Evolutionary conservation across 1,139 yeast genomes (phyloP).

Genomic region (Citeromyces siamensis): DNA sequence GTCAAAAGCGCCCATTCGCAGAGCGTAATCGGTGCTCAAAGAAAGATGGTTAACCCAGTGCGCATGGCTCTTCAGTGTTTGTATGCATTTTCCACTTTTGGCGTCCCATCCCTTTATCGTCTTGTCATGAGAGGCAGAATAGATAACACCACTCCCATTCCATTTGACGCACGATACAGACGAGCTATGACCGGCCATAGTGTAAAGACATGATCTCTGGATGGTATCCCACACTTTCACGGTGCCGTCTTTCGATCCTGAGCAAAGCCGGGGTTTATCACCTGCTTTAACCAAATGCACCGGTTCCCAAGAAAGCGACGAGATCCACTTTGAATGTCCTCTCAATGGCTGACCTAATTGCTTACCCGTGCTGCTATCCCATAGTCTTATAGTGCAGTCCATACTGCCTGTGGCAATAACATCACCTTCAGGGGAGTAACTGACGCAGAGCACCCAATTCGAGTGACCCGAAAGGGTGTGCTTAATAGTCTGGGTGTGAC

Average conservation of each 20-base stretch:
- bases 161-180: conserved; percentile 92
- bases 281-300: conserved; percentile 63
- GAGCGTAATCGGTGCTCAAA: conserved; percentile 78
- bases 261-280: conserved; percentile 59
- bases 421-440: conserved; percentile 89
- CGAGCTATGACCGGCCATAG: conserved; percentile 81
- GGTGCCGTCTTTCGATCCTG: conserved; percentile 90
- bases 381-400: conserved; percentile 81
- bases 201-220: conserved; percentile 51
- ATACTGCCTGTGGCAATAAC: conserved; percentile 92
- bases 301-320: conserved; percentile 92
- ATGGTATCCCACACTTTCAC: conserved; percentile 84
- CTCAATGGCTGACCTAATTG: conserved; percentile 59
- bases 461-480: conserved; percentile 74
- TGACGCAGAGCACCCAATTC: conserved; percentile 91
- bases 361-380: conserved; percentile 75
- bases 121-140: conserved; percentile 91
- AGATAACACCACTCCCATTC: conserved; percentile 84
- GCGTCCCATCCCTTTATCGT: conserved; percentile 90
- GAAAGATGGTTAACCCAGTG: conserved; percentile 98
- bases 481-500: conserved; percentile 87
- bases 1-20: conserved; percentile 76
- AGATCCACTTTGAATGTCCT: conserved; percentile 88
- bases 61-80: conserved; percentile 78
- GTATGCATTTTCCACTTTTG: conserved; percentile 67